Base-by-base conservation (phyloP, 2,329 filamentous ascomycete genomes). In the Botrytis squamosa region DNA sequence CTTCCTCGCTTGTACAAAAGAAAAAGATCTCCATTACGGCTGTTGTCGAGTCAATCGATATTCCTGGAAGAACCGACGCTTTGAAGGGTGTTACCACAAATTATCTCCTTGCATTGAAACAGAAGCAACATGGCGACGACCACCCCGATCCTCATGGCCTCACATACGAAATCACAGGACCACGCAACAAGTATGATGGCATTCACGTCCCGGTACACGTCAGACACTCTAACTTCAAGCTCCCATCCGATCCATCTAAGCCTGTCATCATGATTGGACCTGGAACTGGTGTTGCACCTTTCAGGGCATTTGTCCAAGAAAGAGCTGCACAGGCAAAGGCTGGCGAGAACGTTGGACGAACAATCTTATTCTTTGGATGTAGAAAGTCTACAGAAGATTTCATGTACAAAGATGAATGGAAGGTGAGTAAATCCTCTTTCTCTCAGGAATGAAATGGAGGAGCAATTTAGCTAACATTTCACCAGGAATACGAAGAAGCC, bases 151-250 rank as follows among this genome's bases (percentile, higher is more conserved):
- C 93, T 40, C 93, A 96, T 80, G 93, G 94, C 72, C 85, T 95
- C 74, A 94, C 91, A 72, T 99, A 98, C 83, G 88, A 94, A 73
- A 92, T 98, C 78, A 91, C 84, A 67, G 96, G 96, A 20, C 96
- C 96, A 25, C 90, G 96, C 80, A 97, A 97, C 88, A 98, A 97
- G 85, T 99, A 98, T 83, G 93, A 97, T 80, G 95, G 95, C 75
- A 91, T 98, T 75, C 95, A 97, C 81, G 92, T 98, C 38, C 96
- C 96, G 4, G 93, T 99, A 22, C 96, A 99, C 81, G 91, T 99
- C 74, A 93, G 96, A 77, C 95, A 98, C 85, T 98, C 96, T 77
- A 99, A 98, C 86, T 99, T 99, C 89, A 98, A 98, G 86, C 89
- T 99, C 44, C 96, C 96, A 14, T 98, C 96, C 25, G 95, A 99